These are phyloP conservation scores for Elongisporangium undulatum DNA, from an alignment of 352 stramenopile species.

Conservation along the genomic window DNA sequence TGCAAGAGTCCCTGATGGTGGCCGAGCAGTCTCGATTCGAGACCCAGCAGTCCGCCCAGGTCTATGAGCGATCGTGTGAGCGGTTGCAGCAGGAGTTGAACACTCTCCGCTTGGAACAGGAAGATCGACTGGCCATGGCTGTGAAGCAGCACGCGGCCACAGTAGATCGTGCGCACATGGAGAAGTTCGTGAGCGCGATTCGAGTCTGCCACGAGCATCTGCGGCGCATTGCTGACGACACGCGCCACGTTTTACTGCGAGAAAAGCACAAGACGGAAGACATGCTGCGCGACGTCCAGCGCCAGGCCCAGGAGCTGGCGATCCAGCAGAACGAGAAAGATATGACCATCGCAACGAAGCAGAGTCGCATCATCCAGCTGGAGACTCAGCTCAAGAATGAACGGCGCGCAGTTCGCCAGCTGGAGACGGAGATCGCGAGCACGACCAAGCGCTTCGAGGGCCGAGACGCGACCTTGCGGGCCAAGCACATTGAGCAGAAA, in stretches of 20 bases:
- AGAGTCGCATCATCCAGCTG: slow-evolving; percentile 49
- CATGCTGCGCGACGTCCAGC: slow-evolving; percentile 21
- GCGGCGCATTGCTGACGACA: slow-evolving; percentile 8
- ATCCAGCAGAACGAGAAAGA: slow-evolving; percentile 42
- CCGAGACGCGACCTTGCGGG: slow-evolving; percentile 20
- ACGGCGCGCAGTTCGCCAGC: slow-evolving; percentile 33
- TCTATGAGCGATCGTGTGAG: slow-evolving; percentile 3
- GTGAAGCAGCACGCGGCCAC: slow-evolving; percentile 1
- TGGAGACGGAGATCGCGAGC: slow-evolving; percentile 34
- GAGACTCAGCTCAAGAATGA: slow-evolving; percentile 54
- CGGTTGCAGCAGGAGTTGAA: slow-evolving; percentile 16
- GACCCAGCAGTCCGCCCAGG: background rate
- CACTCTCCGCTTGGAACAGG: slow-evolving; percentile 14
- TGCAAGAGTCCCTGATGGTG: slow-evolving; percentile 3
- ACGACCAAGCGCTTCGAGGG: slow-evolving; percentile 24
- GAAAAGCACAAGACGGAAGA: slow-evolving; percentile 30
- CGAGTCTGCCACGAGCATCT: slow-evolving; percentile 9
- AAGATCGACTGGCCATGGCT: slow-evolving; percentile 9
- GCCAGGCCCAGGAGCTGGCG: slow-evolving; percentile 37
- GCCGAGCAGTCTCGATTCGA: background rate
- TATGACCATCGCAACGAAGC: slow-evolving; percentile 37
- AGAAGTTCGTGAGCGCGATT: slow-evolving; percentile 9
- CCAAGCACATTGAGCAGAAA: slow-evolving; percentile 45
- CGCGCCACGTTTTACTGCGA: slow-evolving; percentile 8
- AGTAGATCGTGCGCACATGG: background rate